phyloP scores from a whole-genome alignment of 2,329 filamentous ascomycete genomes.

The Tolypocladium endophyticum region DNA sequence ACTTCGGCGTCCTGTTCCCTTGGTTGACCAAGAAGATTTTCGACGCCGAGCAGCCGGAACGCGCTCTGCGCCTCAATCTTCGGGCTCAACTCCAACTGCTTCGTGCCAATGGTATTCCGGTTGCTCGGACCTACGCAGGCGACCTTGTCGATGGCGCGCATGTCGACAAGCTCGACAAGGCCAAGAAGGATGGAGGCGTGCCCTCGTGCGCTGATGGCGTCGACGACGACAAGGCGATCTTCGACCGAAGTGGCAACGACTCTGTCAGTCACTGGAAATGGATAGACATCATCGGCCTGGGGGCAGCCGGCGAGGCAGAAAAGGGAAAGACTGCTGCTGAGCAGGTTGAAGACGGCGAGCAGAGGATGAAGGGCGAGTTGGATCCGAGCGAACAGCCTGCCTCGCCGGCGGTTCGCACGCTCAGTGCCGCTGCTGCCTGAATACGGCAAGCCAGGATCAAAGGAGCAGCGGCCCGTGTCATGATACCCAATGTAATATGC shows the following conservation, averaged over 20 bases:
- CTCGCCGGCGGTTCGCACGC: neutral
- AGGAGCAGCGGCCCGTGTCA: neutral
- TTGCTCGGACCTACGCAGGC: constrained; percentile 37
- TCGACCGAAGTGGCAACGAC: constrained; percentile 29
- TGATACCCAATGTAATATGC: neutral
- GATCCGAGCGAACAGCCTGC: constrained; percentile 19
- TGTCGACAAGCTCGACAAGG: constrained; percentile 22
- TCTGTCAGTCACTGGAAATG: constrained; percentile 38
- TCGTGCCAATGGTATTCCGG: constrained; percentile 35
- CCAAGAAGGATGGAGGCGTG: constrained; percentile 6
- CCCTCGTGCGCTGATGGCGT: constrained; percentile 23
- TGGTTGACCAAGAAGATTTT: constrained; percentile 53
- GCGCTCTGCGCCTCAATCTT: constrained; percentile 47
- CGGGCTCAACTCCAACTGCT: constrained; percentile 48
- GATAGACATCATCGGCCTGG: constrained; percentile 43
- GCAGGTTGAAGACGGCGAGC: constrained; percentile 24
- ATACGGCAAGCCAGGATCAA: neutral
- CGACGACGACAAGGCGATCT: constrained; percentile 38
- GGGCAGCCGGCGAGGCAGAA: constrained; percentile 16
- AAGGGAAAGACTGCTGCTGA: constrained; percentile 17
- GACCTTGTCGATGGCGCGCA: constrained; percentile 39
- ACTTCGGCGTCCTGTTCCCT: constrained; percentile 76
- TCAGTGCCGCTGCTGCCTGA: constrained; percentile 4
- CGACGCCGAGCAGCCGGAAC: constrained; percentile 45
- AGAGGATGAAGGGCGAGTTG: constrained; percentile 22